Conservation (phyloP, 345 rosid genomes). For the Populus nigra region DNA sequence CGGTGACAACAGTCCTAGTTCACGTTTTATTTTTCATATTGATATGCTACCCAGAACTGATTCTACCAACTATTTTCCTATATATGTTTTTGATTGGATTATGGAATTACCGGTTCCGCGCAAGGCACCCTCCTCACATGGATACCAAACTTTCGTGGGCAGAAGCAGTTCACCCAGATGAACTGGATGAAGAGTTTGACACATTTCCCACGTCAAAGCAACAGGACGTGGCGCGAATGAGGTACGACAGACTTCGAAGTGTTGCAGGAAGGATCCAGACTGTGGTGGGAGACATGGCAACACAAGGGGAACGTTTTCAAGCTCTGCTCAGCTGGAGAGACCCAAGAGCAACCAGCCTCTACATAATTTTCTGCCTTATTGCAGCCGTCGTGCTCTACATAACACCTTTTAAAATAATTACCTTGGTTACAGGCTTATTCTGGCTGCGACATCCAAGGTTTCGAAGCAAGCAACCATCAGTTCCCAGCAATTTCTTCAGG, state of each 20-base stretch:
- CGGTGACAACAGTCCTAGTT: constrained; percentile 19
- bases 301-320: constrained; percentile 35
- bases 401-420: constrained; percentile 30
- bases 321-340: constrained; percentile 37
- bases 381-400: constrained; percentile 30
- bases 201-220: constrained; percentile 29
- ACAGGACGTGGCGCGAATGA: constrained; percentile 24
- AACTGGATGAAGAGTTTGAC: constrained; percentile 35
- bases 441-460: constrained; percentile 35
- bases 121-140: constrained; percentile 38
- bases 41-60: constrained; percentile 33
- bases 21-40: constrained; percentile 25
- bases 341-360: constrained; percentile 30
- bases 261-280: constrained; percentile 36
- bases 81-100: constrained; percentile 34
- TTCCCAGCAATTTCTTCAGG: constrained; percentile 31
- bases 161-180: constrained; percentile 30
- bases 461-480: constrained; percentile 31
- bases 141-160: constrained; percentile 34
- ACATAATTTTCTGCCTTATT: constrained; percentile 25
- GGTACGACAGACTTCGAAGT: constrained; percentile 34
- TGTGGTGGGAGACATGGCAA: constrained; percentile 35
- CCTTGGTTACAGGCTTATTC: constrained; percentile 23
- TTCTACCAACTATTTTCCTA: constrained; percentile 28
- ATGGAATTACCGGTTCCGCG: constrained; percentile 29